Base-by-base conservation (phyloP, 495 filamentous ascomycete genomes). In the Hypoxylon fragiforme region DNA sequence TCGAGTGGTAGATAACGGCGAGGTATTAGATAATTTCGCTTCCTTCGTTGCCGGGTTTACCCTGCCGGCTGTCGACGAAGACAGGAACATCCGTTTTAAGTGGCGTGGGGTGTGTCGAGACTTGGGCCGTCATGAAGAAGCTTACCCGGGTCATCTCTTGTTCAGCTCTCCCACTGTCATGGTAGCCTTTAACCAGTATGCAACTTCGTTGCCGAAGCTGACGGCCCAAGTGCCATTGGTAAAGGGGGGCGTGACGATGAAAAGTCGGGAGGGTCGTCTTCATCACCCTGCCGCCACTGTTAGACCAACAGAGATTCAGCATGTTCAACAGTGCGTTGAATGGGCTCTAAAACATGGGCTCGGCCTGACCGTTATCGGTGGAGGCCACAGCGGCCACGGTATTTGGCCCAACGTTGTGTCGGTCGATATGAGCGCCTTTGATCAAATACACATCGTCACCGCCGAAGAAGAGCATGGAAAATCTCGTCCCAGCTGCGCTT, bases 321-420 rank as follows among this genome's bases (percentile, higher is more conserved):
- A 85, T 7, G 59, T 87, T 46, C 81, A 83, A 62, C 36, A 73
- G 13, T 85, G 81, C 56, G 77, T 85, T 60, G 64, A 52, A 66
- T 87, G 83, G 84, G 82, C 82, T 66, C 54, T 81, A 19, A 70
- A 77, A 63, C 73, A 83, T 44, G 51, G 53, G 12, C 44, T 74
- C 22, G 64, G 75, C 43, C 65, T 87, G 50, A 80, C 77, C 8
- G 70, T 85, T 40, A 16, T 85, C 41, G 80, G 81, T 21, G 84
- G 82, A 19, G 73, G 83, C 49, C 82, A 87, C 62, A 81, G 81
- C 58, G 81, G 75, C 44, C 79, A 85, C 53, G 84, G 82, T 67
- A 55, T 82, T 43, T 69, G 68, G 74, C 67, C 79, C 37, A 71
- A 75, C 51, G 75, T 83, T 32, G 76, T 84, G 43, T 60, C 79